Evolutionary conservation across 495 filamentous ascomycete genomes (phyloP), one percentile per base, ranked within the genome.

Genomic region (Penicillium nucicola): DNA sequence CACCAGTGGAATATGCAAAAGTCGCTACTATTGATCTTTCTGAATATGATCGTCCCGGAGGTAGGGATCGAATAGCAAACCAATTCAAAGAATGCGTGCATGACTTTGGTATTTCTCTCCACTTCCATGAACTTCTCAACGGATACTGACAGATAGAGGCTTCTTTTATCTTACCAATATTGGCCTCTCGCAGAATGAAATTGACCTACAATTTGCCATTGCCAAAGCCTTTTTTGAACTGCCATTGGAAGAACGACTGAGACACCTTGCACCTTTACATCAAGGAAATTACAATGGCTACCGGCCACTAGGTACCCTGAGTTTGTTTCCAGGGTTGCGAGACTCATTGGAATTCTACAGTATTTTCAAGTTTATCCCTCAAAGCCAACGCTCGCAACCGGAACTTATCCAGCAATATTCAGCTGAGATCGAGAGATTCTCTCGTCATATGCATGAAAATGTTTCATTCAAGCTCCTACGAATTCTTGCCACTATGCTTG

Each of bases 341-440:
- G 80, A 84, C 54, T 81, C 79, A 38, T 61, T 75, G 32, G 78
- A 84, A 58, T 65, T 71, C 4, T 80, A 78, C 62, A 82, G 81
- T 57, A 72, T 84, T 37, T 69, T 74, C 19, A 82, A 84, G 46
- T 70, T 65, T 48, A 72, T 69, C 13, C 68, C 69, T 1, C 65
- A 77, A 37, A 58, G 68, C 47, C 66, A 75, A 35, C 66, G 76
- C 1, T 50, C 59, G 1, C 77, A 79, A 15, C 77, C 77, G 2
- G 56, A 64, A 6, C 44, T 81, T 1, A 64, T 80, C 44, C 22
- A 47, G 2, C 56, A 60, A 3, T 60, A 77, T 52, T 69, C 58
- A 34, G 40, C 55, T 0, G 76, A 80, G 52, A 82, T 84, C 52
- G 70, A 75, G 48, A 38, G 50, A 2, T 81, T 84, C 59, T 64